Conservation (phyloP, 495 filamentous ascomycete species). For the Niebla homalea region DNA sequence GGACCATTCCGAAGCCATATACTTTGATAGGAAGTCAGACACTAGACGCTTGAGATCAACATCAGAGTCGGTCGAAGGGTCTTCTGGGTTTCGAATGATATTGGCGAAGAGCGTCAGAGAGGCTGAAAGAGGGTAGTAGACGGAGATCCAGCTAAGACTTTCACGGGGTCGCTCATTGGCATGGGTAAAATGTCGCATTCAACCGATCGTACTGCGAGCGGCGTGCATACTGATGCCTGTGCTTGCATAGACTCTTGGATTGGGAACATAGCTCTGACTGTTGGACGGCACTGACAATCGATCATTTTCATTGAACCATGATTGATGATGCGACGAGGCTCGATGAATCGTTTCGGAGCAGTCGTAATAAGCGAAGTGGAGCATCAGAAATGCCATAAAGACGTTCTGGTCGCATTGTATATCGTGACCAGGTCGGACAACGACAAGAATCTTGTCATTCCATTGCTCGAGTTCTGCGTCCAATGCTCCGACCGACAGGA, state of each 20-base stretch:
- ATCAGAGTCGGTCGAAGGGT: not conserved
- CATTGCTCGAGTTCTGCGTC: not conserved
- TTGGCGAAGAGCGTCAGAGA: not conserved
- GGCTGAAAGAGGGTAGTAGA: not conserved
- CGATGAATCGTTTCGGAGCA: not conserved
- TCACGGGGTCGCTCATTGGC: no score
- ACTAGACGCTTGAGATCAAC: not conserved
- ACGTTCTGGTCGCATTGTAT: not conserved
- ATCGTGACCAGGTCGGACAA: not conserved
- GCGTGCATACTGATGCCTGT: not conserved
- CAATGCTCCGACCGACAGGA: not conserved
- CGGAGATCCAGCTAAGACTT: not conserved
- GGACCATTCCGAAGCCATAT: no score
- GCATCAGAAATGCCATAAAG: not conserved
- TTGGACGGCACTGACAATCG: not conserved
- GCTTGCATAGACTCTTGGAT: not conserved
- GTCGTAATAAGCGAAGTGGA: not conserved
- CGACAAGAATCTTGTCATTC: not conserved
- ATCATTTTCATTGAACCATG: not conserved
- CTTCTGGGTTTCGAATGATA: not conserved
- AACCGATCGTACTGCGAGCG: not conserved
- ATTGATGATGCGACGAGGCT: not conserved
- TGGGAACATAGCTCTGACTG: not conserved
- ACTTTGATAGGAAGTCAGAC: not conserved
- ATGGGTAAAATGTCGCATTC: not conserved